Conservation (phyloP, 192 early-diverging fungal genomes). For the Backusella liffmaniae region DNA sequence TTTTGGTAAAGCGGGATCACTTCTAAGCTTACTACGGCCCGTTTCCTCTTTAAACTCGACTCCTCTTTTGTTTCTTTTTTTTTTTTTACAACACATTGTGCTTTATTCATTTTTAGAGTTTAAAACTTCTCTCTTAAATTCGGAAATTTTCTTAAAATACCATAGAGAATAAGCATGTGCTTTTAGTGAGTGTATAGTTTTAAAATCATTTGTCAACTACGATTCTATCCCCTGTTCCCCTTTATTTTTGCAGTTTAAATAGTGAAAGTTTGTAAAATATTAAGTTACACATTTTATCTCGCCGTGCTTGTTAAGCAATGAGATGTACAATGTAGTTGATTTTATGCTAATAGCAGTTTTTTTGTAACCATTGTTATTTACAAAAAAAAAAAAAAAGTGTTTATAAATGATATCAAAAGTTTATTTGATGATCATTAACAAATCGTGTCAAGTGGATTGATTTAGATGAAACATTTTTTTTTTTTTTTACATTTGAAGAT, state of each 20-base stretch:
- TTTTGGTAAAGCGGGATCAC: background rate
- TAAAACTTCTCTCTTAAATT: slow-evolving; percentile 1
- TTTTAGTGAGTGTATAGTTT: background rate
- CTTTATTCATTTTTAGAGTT: background rate
- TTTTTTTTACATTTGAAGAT: background rate
- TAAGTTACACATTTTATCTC: background rate
- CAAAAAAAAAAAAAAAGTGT: background rate
- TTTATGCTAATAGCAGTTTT: no score
- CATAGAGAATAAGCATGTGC: background rate
- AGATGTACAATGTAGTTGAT: background rate
- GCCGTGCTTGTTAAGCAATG: background rate
- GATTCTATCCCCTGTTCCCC: no score
- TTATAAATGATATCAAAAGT: background rate
- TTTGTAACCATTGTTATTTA: background rate
- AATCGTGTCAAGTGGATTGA: background rate
- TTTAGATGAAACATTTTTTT: background rate
- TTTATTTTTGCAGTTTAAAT: no score
- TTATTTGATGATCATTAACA: background rate
- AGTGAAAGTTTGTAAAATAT: background rate
- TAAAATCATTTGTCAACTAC: background rate
- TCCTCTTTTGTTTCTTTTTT: background rate
- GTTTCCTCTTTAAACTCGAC: background rate
- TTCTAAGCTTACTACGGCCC: slow-evolving; percentile 5
- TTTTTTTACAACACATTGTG: background rate
- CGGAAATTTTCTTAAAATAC: slow-evolving; percentile 3